These are phyloP conservation scores for Moesziomyces parantarcticus DNA, from an alignment of 1,284 basidiomycete species.

Conservation along the genomic window DNA sequence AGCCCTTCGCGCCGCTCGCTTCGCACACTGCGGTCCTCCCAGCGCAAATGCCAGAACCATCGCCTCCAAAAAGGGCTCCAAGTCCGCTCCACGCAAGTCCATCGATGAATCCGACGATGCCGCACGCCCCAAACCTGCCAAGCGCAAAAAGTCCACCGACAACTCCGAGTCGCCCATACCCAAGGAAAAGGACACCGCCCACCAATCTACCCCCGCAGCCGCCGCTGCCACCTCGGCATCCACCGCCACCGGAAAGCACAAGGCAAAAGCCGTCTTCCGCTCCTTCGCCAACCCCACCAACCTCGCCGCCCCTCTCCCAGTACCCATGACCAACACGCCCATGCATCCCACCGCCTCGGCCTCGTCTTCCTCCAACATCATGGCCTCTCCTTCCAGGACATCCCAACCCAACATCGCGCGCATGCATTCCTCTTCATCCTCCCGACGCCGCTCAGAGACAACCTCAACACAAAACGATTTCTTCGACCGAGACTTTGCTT, in stretches of 20 bases:
- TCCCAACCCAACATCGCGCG: conserved; percentile 7
- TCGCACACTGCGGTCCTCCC: conserved; percentile 53
- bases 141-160: conserved; percentile 33
- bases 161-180: conserved; percentile 5
- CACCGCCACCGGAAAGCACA: conserved; percentile 26
- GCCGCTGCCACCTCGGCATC: background rate
- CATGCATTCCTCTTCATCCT: conserved; percentile 21
- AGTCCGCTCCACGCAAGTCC: conserved; percentile 25
- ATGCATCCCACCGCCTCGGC: conserved; percentile 9
- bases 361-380: conserved; percentile 10
- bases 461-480: conserved; percentile 11
- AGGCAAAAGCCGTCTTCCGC: conserved; percentile 57
- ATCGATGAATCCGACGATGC: conserved; percentile 17
- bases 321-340: conserved; percentile 13
- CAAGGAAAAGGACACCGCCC: conserved; percentile 3
- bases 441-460: conserved; percentile 30
- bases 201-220: background rate
- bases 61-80: conserved; percentile 40
- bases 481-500: conserved; percentile 14
- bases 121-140: conserved; percentile 13
- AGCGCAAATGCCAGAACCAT: conserved; percentile 47
- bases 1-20: conserved; percentile 53
- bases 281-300: conserved; percentile 59
- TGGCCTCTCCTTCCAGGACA: conserved; percentile 19
- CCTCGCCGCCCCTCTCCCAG: conserved; percentile 48